phyloP scores from a whole-genome alignment of 345 rosid species.

The Moringa oleifera region DNA sequence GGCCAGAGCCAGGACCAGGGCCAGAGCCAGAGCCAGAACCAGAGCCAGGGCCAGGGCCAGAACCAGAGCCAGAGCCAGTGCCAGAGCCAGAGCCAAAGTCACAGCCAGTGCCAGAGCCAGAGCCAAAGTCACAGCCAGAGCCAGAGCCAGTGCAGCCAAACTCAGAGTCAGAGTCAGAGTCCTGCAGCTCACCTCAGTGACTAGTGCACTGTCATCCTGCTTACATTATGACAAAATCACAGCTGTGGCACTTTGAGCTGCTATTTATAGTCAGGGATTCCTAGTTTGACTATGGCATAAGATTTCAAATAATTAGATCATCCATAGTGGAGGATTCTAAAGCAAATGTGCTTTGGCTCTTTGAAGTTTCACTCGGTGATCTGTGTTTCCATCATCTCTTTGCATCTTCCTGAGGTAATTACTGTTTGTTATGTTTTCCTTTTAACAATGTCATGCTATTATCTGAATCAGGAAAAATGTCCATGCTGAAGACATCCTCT shows the following conservation, averaged over 20 bases:
- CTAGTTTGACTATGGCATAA: slow-evolving; percentile 16
- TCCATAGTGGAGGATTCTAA: slow-evolving; percentile 20
- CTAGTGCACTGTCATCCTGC: slow-evolving; percentile 20
- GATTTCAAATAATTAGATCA: slow-evolving; percentile 14
- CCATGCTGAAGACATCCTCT: too few species aligned
- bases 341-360: slow-evolving; percentile 20
- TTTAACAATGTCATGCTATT: not conserved
- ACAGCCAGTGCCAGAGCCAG: slow-evolving; percentile 32
- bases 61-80: slow-evolving; percentile 22
- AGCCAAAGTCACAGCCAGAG: slow-evolving; percentile 21
- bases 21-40: slow-evolving; percentile 24
- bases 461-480: not conserved
- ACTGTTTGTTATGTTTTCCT: slow-evolving; percentile 3
- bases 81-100: slow-evolving; percentile 26
- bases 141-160: slow-evolving; percentile 14
- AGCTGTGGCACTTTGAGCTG: slow-evolving; percentile 14
- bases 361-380: slow-evolving; percentile 17
- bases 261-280: slow-evolving; percentile 8
- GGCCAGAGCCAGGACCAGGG: slow-evolving; percentile 15
- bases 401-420: slow-evolving; percentile 31
- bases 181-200: slow-evolving; percentile 29
- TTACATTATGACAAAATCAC: not conserved
- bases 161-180: slow-evolving; percentile 18
- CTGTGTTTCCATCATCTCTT: slow-evolving; percentile 16
- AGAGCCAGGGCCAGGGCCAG: slow-evolving; percentile 19